A percentile compares a stretch with the other conserved stretches of the same genome.
phyloP scores from a whole-genome alignment of 805 yeast species.

The Pichia membranifaciens region DNA sequence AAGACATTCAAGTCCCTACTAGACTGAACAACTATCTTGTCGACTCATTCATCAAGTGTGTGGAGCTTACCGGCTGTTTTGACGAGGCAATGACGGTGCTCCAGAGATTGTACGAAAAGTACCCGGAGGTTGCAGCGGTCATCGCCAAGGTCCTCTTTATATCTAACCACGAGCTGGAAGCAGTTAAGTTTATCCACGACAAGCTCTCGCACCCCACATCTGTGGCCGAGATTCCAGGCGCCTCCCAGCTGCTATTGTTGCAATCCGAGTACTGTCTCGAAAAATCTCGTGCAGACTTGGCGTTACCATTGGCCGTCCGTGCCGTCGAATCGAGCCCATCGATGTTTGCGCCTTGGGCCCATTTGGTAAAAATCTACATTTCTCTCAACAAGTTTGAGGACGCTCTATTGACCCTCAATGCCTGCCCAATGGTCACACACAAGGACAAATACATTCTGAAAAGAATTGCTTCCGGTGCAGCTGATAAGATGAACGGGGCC shows the following conservation, averaged over 20 bases:
- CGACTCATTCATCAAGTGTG: slow-evolving; percentile 62
- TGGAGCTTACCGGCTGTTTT: slow-evolving; percentile 60
- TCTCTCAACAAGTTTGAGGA: slow-evolving; percentile 61
- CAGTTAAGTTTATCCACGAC: slow-evolving; percentile 45
- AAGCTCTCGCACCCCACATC: slow-evolving; percentile 26
- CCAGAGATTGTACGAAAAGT: slow-evolving; percentile 42
- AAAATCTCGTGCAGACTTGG: slow-evolving; percentile 49
- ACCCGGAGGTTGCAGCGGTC: slow-evolving; percentile 53
- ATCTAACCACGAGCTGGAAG: slow-evolving; percentile 55
- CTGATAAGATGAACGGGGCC: not conserved
- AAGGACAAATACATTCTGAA: slow-evolving; percentile 60
- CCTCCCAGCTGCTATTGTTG: slow-evolving; percentile 46
- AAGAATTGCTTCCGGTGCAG: slow-evolving; percentile 34
- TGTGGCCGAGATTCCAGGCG: slow-evolving; percentile 43
- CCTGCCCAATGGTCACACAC: slow-evolving; percentile 77
- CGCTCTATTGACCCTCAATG: slow-evolving; percentile 65
- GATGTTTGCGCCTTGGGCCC: slow-evolving; percentile 69
- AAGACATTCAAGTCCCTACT: slow-evolving; percentile 66
- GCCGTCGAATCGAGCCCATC: slow-evolving; percentile 72
- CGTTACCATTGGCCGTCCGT: slow-evolving; percentile 52
- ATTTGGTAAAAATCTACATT: slow-evolving; percentile 58
- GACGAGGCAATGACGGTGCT: slow-evolving; percentile 57
- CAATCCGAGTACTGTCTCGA: slow-evolving; percentile 54
- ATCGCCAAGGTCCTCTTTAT: slow-evolving; percentile 48
- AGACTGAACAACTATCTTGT: slow-evolving; percentile 61